Percentiles rank a stretch among this genome's conserved stretches.
phyloP scores from a whole-genome alignment of 2,329 filamentous ascomycete genomes.

The Dactylellina sp. region DNA sequence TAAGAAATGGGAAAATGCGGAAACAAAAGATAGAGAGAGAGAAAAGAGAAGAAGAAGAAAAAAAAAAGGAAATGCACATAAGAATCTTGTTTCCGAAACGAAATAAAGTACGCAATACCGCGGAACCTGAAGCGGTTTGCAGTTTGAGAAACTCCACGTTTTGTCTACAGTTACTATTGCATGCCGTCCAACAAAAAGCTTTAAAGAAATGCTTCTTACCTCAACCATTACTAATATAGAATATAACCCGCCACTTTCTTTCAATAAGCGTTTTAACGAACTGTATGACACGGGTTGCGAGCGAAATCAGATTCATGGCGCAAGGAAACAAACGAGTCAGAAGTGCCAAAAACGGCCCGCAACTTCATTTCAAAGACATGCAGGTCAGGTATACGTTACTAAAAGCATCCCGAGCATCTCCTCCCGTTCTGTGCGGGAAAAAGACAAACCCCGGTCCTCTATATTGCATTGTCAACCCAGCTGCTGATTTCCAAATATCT shows the following conservation, averaged over 20 bases:
- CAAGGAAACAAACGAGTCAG: not conserved
- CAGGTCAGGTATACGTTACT: too few species aligned
- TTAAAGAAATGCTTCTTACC: too few species aligned
- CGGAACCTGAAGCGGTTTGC: constrained; percentile 19
- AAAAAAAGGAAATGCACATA: not conserved
- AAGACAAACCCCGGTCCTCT: too few species aligned
- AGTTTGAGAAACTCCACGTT: constrained; percentile 27
- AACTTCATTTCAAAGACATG: not conserved
- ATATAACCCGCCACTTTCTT: too few species aligned
- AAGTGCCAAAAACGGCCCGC: constrained; percentile 34
- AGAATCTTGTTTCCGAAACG: not conserved
- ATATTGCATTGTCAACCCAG: too few species aligned
- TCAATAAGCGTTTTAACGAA: too few species aligned
- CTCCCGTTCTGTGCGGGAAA: not conserved
- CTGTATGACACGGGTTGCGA: constrained; percentile 16
- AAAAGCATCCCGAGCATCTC: constrained; percentile 9
- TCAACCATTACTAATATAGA: constrained; percentile 18
- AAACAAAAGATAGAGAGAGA: constrained; percentile 6
- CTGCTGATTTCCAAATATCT: constrained; percentile 22
- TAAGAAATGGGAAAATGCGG: not conserved
- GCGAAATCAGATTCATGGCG: constrained; percentile 5
- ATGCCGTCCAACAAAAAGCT: too few species aligned
- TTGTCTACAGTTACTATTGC: too few species aligned
- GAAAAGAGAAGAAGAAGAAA: not conserved
- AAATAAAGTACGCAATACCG: constrained; percentile 10